phyloP scores from a whole-genome alignment of 306 rosid genomes.

The Pterocarpus santalinus region DNA sequence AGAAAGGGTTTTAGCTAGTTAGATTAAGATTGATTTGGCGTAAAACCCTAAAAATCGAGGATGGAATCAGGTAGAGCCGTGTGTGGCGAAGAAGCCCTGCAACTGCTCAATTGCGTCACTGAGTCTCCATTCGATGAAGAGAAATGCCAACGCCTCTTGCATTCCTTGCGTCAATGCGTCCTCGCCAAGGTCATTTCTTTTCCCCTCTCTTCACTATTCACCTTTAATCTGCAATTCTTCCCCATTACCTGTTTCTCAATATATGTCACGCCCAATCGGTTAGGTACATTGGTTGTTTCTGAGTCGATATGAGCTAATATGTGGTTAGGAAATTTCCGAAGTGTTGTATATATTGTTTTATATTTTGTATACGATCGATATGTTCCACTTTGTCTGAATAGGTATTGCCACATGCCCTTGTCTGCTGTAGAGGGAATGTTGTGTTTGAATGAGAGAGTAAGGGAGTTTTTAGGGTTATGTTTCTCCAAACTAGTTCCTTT shows the following conservation, averaged over 20 bases:
- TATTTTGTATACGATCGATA: too few relatives aligned
- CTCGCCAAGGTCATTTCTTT: constrained; percentile 67
- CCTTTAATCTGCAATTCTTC: too few relatives aligned
- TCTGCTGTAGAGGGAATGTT: neutral
- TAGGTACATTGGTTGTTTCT: too few relatives aligned
- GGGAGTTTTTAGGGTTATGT: neutral
- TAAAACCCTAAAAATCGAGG: constrained; percentile 46
- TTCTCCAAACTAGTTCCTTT: constrained; percentile 2
- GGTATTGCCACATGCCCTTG: too few relatives aligned
- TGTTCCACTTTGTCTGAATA: too few relatives aligned
- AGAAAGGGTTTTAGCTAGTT: constrained; percentile 7
- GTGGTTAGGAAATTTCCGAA: too few relatives aligned
- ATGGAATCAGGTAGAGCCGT: constrained; percentile 61
- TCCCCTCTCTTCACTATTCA: neutral
- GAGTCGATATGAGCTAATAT: too few relatives aligned
- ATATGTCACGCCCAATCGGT: too few relatives aligned
- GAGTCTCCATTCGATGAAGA: constrained; percentile 69
- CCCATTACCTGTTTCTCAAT: too few relatives aligned
- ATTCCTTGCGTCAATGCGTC: constrained; percentile 77
- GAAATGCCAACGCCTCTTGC: constrained; percentile 71
- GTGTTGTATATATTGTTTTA: too few relatives aligned
- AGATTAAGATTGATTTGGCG: neutral
- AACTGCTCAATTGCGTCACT: constrained; percentile 82
- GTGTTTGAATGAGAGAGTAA: neutral
- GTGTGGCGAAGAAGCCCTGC: constrained; percentile 79